Percentiles rank a stretch among this genome's conserved stretches.
These are phyloP conservation scores for Colletotrichum sp. DNA, from an alignment of 2,329 filamentous ascomycete genomes.

Conservation along the genomic window DNA sequence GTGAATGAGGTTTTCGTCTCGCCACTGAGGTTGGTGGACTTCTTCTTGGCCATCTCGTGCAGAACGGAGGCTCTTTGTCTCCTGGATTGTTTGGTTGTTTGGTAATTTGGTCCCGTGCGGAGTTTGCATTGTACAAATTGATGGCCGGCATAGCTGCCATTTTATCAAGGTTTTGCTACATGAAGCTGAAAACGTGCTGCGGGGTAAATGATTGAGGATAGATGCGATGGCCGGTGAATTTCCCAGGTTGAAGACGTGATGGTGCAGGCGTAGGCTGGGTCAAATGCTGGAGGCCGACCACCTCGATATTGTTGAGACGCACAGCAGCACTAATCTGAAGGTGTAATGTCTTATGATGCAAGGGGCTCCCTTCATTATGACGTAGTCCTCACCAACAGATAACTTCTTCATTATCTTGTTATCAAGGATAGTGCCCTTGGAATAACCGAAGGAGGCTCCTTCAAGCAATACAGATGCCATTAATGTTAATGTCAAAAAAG, in stretches of 20 bases:
- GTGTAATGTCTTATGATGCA: not conserved
- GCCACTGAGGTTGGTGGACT: no score
- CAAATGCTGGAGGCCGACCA: not conserved
- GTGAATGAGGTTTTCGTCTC: no score
- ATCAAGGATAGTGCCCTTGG: not conserved
- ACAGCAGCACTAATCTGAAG: not conserved
- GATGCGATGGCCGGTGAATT: not conserved
- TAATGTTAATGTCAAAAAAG: no score
- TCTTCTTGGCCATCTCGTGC: no score
- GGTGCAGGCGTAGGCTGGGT: fast-evolving
- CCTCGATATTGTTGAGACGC: not conserved
- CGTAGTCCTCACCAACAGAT: not conserved
- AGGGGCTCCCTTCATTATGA: not conserved
- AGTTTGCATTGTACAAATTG: not conserved
- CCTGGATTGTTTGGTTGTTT: no score
- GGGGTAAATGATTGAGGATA: not conserved
- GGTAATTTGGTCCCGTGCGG: not conserved
- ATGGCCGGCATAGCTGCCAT: not conserved
- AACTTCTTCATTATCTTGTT: not conserved
- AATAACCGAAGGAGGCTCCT: no score
- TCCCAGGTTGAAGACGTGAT: not conserved
- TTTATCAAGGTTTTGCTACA: not conserved
- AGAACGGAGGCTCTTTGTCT: no score
- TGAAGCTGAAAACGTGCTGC: not conserved
- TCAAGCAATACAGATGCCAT: no score